Conservation (phyloP, 805 yeast species). For the Schwanniomyces sp. region DNA sequence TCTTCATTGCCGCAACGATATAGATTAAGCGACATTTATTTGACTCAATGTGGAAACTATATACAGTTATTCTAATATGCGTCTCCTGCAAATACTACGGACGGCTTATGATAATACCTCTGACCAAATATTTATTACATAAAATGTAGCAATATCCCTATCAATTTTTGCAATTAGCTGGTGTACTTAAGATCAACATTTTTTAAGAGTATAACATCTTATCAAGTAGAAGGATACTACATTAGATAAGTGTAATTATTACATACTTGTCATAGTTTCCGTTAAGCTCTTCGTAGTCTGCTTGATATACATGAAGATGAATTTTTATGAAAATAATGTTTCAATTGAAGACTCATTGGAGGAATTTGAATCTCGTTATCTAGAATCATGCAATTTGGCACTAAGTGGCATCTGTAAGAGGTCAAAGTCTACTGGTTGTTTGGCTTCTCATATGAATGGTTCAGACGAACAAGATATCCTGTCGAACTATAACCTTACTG, state of each 20-base stretch:
- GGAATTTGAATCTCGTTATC: constrained; percentile 21
- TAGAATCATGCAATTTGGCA: constrained; percentile 20
- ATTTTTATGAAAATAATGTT: neutral
- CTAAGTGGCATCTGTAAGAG: neutral
- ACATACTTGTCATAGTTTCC: neutral
- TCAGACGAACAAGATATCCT: neutral
- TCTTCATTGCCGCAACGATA: neutral
- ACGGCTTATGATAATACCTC: neutral
- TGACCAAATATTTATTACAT: neutral
- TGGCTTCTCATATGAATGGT: neutral
- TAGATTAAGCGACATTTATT: neutral
- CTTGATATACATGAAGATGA: neutral
- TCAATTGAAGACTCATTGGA: constrained; percentile 19
- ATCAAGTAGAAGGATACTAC: neutral
- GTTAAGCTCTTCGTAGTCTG: neutral
- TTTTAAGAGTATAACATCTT: neutral
- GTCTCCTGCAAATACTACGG: neutral
- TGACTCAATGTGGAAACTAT: neutral
- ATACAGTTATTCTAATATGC: neutral
- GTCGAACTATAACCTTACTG: neutral
- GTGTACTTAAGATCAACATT: neutral
- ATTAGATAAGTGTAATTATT: neutral
- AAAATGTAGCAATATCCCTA: neutral
- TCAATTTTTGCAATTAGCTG: neutral
- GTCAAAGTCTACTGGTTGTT: neutral